A percentile compares a stretch with the other conserved stretches of the same genome.
phyloP scores from a whole-genome alignment of 352 stramenopile genomes.

The Globisporangium paddicum region DNA sequence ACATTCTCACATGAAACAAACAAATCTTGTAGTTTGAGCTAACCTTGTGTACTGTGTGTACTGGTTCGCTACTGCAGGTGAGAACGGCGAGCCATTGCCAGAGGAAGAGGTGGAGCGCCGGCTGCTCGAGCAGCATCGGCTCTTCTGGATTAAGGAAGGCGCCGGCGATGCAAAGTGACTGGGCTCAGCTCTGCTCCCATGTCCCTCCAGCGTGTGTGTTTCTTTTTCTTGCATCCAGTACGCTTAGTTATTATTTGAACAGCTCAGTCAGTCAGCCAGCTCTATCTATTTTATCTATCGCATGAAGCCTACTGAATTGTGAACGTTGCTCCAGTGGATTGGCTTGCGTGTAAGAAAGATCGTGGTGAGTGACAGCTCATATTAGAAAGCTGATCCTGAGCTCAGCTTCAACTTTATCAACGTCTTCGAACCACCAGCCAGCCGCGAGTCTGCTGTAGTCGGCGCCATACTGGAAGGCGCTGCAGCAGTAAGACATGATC shows the following conservation, averaged over 20 bases:
- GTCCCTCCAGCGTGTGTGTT: background rate
- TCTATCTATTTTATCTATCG: conserved; percentile 13
- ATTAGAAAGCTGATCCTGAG: too few relatives aligned
- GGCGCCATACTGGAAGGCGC: too few relatives aligned
- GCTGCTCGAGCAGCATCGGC: conserved; percentile 57
- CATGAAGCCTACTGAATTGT: conserved; percentile 6
- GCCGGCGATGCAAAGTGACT: conserved; percentile 20
- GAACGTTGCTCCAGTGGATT: background rate
- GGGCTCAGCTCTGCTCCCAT: background rate
- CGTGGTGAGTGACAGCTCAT: too few relatives aligned
- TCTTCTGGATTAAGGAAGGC: conserved; percentile 77
- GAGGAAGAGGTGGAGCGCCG: conserved; percentile 41
- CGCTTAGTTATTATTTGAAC: conserved; percentile 8
- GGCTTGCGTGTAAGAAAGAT: background rate
- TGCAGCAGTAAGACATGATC: too few relatives aligned
- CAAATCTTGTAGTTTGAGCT: background rate
- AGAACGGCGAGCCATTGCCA: conserved; percentile 10
- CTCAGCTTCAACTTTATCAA: too few relatives aligned
- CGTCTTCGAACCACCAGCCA: too few relatives aligned
- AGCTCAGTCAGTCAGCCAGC: background rate
- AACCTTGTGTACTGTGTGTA: background rate
- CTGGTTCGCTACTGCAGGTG: conserved; percentile 10
- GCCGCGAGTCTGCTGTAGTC: too few relatives aligned
- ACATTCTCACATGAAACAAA: background rate
- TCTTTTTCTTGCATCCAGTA: background rate